Base-by-base conservation (phyloP, 225 moss, liverwort and hornwort genomes). In the Asterella californica region DNA sequence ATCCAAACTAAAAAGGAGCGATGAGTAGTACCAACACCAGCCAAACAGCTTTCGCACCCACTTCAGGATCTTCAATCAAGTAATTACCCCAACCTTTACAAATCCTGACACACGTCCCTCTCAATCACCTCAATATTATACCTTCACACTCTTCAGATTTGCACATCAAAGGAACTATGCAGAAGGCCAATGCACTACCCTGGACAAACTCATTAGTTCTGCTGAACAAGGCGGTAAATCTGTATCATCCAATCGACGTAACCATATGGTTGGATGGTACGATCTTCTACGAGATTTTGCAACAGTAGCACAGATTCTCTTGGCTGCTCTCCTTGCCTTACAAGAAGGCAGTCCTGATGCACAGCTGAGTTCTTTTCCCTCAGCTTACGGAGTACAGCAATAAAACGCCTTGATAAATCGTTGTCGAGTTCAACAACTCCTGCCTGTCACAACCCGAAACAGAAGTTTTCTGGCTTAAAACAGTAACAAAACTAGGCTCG, bases 281-380 rank as follows among this genome's bases (percentile, higher is more conserved):
- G 91, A 83, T 97, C 94, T 88, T 97, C 96, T 32, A 97, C 80
- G 32, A 94, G 86, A 82, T 91, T 94, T 48, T 88, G 59, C 47
- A 97, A 89, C 77, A 97, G 80, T 79, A 97, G 79, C 57, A 52
- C 79, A 29, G 92, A 92, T 90, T 97, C 96, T 85, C 86, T 88
- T 52, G 94, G 96, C 82, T 97, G 96, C 81, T 97, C 96, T 29
- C 94, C 96, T 82, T 94, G 96, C 74, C 91, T 87, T 76, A 97
- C 90, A 55, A 84, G 86, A 75, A 81, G 81, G 66, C 91, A 97
- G n/a, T 87, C 83, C 81, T 94, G 93, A 63, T 91, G 88, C 12
- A 86, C 70, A 66, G 93, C 91, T 73, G 94, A 81, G 80, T 81
- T 89, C 7, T 54, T 81, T 82, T 86, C 79, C 75, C 91, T 85